These are phyloP conservation scores for Monosporascus sp. DNA, from an alignment of 2,329 filamentous ascomycete genomes.

Conservation along the genomic window DNA sequence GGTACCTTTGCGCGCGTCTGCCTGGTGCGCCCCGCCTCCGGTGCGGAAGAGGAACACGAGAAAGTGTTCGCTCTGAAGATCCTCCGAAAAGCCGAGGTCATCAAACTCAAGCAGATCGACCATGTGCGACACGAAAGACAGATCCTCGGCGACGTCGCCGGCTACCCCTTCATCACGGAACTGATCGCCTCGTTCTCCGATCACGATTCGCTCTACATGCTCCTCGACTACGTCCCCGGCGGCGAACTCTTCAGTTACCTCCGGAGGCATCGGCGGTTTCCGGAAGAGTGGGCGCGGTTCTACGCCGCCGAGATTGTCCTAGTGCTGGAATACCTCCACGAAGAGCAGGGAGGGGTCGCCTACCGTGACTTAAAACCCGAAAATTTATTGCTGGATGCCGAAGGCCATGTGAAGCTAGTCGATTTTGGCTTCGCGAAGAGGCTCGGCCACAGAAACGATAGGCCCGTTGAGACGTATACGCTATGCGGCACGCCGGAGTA, in stretches of 20 bases:
- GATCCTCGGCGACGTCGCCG: slow-evolving; percentile 70
- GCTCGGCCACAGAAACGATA: slow-evolving; percentile 51
- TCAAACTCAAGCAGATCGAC: slow-evolving; percentile 80
- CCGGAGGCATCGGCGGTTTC: slow-evolving; percentile 70
- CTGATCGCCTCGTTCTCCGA: slow-evolving; percentile 77
- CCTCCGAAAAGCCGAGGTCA: slow-evolving; percentile 64
- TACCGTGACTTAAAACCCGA: slow-evolving; percentile 81
- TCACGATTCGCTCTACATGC: slow-evolving; percentile 72
- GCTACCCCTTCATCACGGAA: slow-evolving; percentile 78
- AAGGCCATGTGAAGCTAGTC: slow-evolving; percentile 76
- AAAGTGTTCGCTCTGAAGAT: slow-evolving; percentile 81
- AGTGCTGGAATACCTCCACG: slow-evolving; percentile 75
- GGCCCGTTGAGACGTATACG: slow-evolving; percentile 68
- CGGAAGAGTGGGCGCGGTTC: slow-evolving; percentile 72
- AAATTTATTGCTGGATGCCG: slow-evolving; percentile 71
- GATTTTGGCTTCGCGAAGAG: slow-evolving; percentile 85
- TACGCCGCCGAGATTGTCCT: slow-evolving; percentile 81
- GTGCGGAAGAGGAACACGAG: slow-evolving; percentile 46
- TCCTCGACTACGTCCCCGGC: slow-evolving; percentile 77
- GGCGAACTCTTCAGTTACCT: slow-evolving; percentile 83
- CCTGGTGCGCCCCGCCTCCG: slow-evolving; percentile 62
- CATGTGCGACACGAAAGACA: slow-evolving; percentile 80
- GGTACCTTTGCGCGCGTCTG: slow-evolving; percentile 80
- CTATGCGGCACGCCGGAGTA: slow-evolving; percentile 82
- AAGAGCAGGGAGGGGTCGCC: slow-evolving; percentile 69